A percentile compares a stretch with the other conserved stretches of the same genome.
phyloP scores from a whole-genome alignment of 495 filamentous ascomycete genomes.

The Penicillium longicatenatum region DNA sequence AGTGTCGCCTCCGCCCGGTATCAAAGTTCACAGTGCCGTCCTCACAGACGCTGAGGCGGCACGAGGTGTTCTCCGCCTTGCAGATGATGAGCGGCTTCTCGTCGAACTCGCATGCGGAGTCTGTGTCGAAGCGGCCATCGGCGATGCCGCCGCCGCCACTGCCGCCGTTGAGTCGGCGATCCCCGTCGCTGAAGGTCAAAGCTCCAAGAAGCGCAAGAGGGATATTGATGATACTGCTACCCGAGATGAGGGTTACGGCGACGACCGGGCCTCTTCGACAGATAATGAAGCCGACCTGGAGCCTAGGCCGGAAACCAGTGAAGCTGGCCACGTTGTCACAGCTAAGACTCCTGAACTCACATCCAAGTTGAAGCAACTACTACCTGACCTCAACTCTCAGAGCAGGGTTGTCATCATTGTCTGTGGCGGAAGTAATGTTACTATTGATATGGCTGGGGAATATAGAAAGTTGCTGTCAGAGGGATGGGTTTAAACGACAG shows the following conservation, averaged over 20 bases:
- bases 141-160: constrained; percentile 29
- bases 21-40: constrained; percentile 64
- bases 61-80: constrained; percentile 69
- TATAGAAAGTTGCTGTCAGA: constrained; percentile 57
- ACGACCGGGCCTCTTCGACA: constrained; percentile 39
- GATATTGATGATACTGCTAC: constrained; percentile 12
- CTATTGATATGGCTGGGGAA: constrained; percentile 61
- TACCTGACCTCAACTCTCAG: constrained; percentile 54
- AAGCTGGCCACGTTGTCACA: constrained; percentile 1
- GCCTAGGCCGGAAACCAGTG: constrained; percentile 16
- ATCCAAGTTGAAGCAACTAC: constrained; percentile 61
- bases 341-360: constrained; percentile 24
- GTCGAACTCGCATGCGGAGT: constrained; percentile 87
- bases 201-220: constrained; percentile 42
- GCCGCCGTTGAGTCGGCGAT: constrained; percentile 15
- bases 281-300: constrained; percentile 39
- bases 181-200: constrained; percentile 20
- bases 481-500: constrained; percentile 35
- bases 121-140: constrained; percentile 61
- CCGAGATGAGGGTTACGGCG: constrained; percentile 43
- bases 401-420: constrained; percentile 82
- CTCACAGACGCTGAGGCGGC: constrained; percentile 81
- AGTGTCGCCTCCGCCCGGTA: constrained; percentile 37
- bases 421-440: constrained; percentile 82
- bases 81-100: constrained; percentile 78